Evolutionary conservation across 179 eudicot species (phyloP), one percentile per base, ranked within the genome.

Genomic region (Corrigiola litoralis): DNA sequence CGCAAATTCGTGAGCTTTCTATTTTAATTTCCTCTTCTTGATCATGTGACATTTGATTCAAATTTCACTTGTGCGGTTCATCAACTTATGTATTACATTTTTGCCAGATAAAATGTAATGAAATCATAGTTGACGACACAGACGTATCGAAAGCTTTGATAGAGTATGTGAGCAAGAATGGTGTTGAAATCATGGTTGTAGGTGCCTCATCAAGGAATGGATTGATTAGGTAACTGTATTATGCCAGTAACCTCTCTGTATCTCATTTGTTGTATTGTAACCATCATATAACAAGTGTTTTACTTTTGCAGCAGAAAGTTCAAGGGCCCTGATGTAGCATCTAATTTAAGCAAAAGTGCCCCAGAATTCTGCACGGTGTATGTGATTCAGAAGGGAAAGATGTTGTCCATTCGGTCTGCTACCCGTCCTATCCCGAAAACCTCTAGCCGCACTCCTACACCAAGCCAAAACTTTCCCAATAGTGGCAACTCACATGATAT

Each of bases 1-100:
- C 77, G 83, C 1, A 79, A 79, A 69, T 72, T 70, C 27, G 83
- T 79, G 20, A 69, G 83, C 54, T 44, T 29, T 46, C 42, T 6
- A 0, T 5, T 38, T 46, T 6, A 5, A 33, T 29, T 10, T 11
- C n/a, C 54, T 16, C 11, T 21, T 52, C 7, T 25, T 1, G 33
- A 7, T 11, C 32, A 17, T 29, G 36, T 29, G n/a, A 32, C 4
- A 27, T 18, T 27, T 0, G 17, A 41, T 47, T 27, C 32, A 25
- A 54, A 48, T 12, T 57, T 37, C 24, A 12, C 23, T 18, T 49
- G 16, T 12, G 21, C 9, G 20, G 50, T 40, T 58, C 25, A 20
- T 33, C 11, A 54, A 9, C 29, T 36, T 4, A 1, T 70, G 36
- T 25, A 18, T 4, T 24, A 25, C 20, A 17, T 27, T 32, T 34